A percentile compares a stretch with the other conserved stretches of the same genome.
Conservation (phyloP, 306 rosid species). For the Gillenia trifoliata region DNA sequence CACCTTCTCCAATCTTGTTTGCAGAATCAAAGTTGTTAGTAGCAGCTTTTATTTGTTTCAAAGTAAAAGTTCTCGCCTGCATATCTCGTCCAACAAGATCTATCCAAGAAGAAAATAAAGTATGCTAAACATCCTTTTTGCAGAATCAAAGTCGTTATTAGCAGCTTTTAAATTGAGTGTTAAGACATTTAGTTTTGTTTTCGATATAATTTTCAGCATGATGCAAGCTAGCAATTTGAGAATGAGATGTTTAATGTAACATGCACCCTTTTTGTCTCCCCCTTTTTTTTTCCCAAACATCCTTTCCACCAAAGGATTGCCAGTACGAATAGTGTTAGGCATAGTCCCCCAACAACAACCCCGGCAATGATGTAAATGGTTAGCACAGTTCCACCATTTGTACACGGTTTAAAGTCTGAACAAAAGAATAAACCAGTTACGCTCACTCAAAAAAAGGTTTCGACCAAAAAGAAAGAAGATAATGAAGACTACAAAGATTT, state of each 20-base stretch:
- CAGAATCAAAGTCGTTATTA: no score
- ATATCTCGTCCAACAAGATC: conserved; percentile 31
- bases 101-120: conserved; percentile 12
- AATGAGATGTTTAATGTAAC: not conserved
- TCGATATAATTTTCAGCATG: not conserved
- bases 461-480: not conserved
- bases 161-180: no score
- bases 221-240: not conserved
- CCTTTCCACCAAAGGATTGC: conserved; percentile 47
- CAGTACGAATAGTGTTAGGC: conserved; percentile 15
- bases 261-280: conserved; percentile 22
- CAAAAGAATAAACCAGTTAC: not conserved
- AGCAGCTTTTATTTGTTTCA: conserved; percentile 45
- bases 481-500: no score
- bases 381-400: conserved; percentile 16
- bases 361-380: conserved; percentile 17
- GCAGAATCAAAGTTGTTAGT: conserved; percentile 36
- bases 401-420: conserved; percentile 37
- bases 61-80: conserved; percentile 39
- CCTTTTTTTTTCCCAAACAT: conserved; percentile 14
- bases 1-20: conserved; percentile 57
- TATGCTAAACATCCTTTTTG: not conserved
- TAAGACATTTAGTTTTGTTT: no score
- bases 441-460: not conserved
- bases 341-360: conserved; percentile 25